Evolutionary conservation across 106 monocot genomes (phyloP).

Genomic region (Posidonia australis): DNA sequence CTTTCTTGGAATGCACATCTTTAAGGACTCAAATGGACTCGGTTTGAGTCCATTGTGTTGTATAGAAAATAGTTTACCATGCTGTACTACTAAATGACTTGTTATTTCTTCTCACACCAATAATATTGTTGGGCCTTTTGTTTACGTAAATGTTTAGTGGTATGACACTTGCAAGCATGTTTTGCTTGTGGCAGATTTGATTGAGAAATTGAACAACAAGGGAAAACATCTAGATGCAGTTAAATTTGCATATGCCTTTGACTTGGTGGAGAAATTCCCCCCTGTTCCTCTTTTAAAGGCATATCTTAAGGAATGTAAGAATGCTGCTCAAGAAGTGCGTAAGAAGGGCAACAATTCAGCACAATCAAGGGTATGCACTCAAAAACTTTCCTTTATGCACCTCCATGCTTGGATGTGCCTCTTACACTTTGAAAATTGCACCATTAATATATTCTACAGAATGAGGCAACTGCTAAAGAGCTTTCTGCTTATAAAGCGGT

Average conservation of each 20-base stretch:
- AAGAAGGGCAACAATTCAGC: conserved; percentile 40
- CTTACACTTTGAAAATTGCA: neutral
- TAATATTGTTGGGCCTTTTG: neutral
- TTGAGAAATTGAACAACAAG: conserved; percentile 38
- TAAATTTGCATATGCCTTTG: conserved; percentile 37
- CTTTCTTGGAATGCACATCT: too few species aligned
- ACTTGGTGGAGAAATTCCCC: conserved; percentile 34
- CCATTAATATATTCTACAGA: conserved; percentile 29
- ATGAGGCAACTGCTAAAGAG: conserved; percentile 47
- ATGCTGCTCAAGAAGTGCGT: conserved; percentile 37
- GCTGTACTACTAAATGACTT: neutral
- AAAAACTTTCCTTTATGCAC: neutral
- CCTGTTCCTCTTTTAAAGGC: conserved; percentile 43
- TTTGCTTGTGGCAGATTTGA: conserved; percentile 49
- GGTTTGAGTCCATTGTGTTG: neutral
- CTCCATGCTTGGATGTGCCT: neutral
- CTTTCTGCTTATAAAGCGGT: conserved; percentile 37
- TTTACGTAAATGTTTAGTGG: neutral
- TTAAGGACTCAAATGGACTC: neutral
- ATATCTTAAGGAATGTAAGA: conserved; percentile 34
- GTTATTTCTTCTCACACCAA: neutral
- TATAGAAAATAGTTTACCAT: neutral
- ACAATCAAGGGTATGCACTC: conserved; percentile 30
- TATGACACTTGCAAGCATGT: conserved; percentile 20
- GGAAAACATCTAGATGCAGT: conserved; percentile 58